A percentile compares a stretch with the other conserved stretches of the same genome.
These are phyloP conservation scores for Candida jianshihensis DNA, from an alignment of 805 yeast species.

Conservation along the genomic window DNA sequence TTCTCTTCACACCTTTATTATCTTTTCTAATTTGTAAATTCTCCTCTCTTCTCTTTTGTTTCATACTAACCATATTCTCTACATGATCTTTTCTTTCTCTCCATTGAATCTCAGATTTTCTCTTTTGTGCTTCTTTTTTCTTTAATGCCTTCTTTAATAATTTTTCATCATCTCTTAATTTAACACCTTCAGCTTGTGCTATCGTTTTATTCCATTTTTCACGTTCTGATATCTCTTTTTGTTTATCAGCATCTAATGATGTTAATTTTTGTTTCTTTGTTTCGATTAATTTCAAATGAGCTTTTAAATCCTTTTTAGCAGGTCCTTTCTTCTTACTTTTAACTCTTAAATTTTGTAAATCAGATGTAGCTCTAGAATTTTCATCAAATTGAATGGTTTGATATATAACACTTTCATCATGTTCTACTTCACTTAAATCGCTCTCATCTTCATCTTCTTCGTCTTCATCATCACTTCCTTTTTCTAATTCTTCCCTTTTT, in stretches of 20 bases:
- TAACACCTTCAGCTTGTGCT: conserved; percentile 82
- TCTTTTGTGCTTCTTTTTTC: conserved; percentile 74
- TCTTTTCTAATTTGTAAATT: conserved; percentile 81
- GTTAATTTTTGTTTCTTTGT: conserved; percentile 60
- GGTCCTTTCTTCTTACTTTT: conserved; percentile 72
- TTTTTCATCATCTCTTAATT: conserved; percentile 84
- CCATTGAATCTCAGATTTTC: conserved; percentile 90
- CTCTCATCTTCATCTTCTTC: conserved; percentile 29
- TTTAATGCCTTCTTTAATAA: conserved; percentile 80
- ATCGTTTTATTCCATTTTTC: conserved; percentile 81
- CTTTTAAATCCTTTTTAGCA: conserved; percentile 73
- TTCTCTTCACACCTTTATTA: conserved; percentile 74
- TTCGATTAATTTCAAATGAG: conserved; percentile 73
- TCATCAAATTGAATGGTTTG: conserved; percentile 79
- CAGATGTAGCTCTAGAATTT: conserved; percentile 74
- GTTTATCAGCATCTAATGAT: conserved; percentile 55
- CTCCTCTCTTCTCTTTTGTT: conserved; percentile 85
- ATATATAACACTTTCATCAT: conserved; percentile 47
- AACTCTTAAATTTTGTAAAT: conserved; percentile 51
- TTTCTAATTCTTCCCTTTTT: conserved; percentile 31
- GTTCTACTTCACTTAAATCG: conserved; percentile 25
- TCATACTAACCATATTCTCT: conserved; percentile 63
- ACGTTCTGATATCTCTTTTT: conserved; percentile 53
- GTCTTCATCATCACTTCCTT: conserved; percentile 32
- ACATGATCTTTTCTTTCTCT: conserved; percentile 79